Base-by-base conservation (phyloP, 1,139 yeast species). In the Yamadazyma dushanensis region DNA sequence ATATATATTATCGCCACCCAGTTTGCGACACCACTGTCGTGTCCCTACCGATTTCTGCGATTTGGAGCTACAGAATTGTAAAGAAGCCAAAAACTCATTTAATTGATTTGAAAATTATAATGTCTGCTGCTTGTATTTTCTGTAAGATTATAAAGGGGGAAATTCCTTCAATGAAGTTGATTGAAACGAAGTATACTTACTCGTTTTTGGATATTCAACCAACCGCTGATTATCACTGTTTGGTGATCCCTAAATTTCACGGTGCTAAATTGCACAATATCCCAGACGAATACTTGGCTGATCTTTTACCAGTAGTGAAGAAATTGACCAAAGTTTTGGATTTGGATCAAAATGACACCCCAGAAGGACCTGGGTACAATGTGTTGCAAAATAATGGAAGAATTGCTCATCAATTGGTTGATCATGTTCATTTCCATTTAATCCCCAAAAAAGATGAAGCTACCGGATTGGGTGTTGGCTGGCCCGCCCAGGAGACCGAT, bases 181-280 rank as follows among this genome's bases (percentile, higher is more conserved):
- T 84, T 48, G 98, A 90, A 60, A 87, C 97, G 15, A 72, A 83
- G 42, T 73, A 76, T 51, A 67, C 86, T 4, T 85, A 79, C 56
- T 87, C 97, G 0, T 92, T 90, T 59, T 73, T 92, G 56, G 98
- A 90, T 55, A 89, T 90, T 54, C 90, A 87, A 51, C 97, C 98
- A 43, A 85, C 90, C 8, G 72, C 96, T 8, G 78, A 78, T 50
- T 96, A 95, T 26, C 98, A 90, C 59, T 78, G 94, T 25, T 69
- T 90, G 52, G 78, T 90, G 34, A 88, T 90, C 47, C 97, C 97
- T 43, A 90, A 90, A 61, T 76, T 77, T 60, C 97, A 89, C 57
- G 97, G 96, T 24, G 96, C 87, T 32, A 87, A 84, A 61, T 72
- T 90, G 45, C 97, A 90, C 69, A 80, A 88, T 56, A 69, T 90